These are phyloP conservation scores for Patellaria atrata DNA, from an alignment of 495 filamentous ascomycete species.

Conservation along the genomic window DNA sequence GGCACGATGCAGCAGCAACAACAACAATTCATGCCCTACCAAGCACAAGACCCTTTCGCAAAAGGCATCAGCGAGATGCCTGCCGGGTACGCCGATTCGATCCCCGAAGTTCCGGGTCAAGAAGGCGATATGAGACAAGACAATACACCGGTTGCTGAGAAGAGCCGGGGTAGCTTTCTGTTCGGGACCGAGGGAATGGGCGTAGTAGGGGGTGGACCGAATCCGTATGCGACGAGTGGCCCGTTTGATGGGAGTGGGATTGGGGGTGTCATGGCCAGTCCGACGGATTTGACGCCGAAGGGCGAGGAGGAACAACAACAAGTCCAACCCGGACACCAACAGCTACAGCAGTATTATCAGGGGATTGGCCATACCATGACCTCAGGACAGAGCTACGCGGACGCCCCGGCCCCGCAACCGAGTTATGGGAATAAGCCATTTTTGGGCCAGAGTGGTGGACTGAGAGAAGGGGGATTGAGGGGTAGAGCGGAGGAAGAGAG, in stretches of 20 bases:
- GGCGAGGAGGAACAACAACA: background rate
- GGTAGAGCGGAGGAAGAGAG: too few species aligned
- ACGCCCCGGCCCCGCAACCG: constrained; percentile 8
- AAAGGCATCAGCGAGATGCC: constrained; percentile 12
- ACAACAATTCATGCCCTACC: constrained; percentile 5
- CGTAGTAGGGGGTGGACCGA: too few species aligned
- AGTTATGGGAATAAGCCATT: constrained; percentile 12
- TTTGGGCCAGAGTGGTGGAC: too few species aligned
- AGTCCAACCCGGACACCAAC: constrained; percentile 4
- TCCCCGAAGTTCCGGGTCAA: constrained; percentile 14
- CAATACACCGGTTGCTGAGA: too few species aligned
- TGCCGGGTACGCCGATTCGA: constrained; percentile 12
- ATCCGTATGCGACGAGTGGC: too few species aligned
- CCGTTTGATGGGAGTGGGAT: background rate
- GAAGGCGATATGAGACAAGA: too few species aligned
- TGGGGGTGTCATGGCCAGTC: background rate
- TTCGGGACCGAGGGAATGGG: too few species aligned
- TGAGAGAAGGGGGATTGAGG: too few species aligned
- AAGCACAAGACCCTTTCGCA: constrained; percentile 4
- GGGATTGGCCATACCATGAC: too few species aligned
- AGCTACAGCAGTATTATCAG: too few species aligned
- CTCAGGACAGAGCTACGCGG: background rate
- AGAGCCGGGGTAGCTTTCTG: too few species aligned
- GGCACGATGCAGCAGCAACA: constrained; percentile 11
- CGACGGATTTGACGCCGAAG: background rate